These are phyloP conservation scores for Aureobasidium sp. DNA, from an alignment of 2,329 filamentous ascomycete genomes.

Conservation along the genomic window DNA sequence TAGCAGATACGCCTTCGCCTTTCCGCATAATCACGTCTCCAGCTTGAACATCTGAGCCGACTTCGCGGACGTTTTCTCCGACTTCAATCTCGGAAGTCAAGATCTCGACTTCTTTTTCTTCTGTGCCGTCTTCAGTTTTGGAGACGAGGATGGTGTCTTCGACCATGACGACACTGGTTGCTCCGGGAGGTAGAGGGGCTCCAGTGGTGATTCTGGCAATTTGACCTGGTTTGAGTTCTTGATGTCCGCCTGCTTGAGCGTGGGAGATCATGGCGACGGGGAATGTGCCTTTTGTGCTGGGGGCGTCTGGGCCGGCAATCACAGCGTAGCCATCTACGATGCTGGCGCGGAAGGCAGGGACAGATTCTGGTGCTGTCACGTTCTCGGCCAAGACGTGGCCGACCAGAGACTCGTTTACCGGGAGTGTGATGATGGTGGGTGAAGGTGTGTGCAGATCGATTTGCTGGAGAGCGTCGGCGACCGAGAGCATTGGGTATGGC, in stretches of 20 bases:
- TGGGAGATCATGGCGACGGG: conserved; percentile 83
- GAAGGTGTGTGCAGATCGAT: conserved; percentile 67
- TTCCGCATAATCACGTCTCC: conserved; percentile 63
- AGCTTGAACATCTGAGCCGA: conserved; percentile 75
- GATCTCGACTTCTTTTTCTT: conserved; percentile 85
- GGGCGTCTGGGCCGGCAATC: conserved; percentile 49
- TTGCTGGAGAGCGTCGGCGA: conserved; percentile 67
- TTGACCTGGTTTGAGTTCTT: conserved; percentile 60
- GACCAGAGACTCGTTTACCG: conserved; percentile 59
- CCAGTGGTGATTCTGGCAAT: conserved; percentile 91
- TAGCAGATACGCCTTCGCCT: conserved; percentile 74
- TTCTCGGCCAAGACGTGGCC: conserved; percentile 77
- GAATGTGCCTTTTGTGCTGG: conserved; percentile 65
- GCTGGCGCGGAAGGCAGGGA: conserved; percentile 89
- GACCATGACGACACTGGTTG: conserved; percentile 92
- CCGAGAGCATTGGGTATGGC: conserved; percentile 84
- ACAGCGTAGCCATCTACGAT: conserved; percentile 96
- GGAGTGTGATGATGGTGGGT: conserved; percentile 47
- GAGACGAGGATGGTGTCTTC: conserved; percentile 78
- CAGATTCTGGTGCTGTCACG: conserved; percentile 68
- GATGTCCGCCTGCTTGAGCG: conserved; percentile 62
- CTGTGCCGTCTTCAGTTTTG: conserved; percentile 67
- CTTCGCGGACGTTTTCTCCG: conserved; percentile 82
- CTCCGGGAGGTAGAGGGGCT: conserved; percentile 78
- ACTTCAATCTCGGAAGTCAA: conserved; percentile 64